Evolutionary conservation across 768 basidiomycete genomes (phyloP).

Genomic region (Kwoniella shandongensis): DNA sequence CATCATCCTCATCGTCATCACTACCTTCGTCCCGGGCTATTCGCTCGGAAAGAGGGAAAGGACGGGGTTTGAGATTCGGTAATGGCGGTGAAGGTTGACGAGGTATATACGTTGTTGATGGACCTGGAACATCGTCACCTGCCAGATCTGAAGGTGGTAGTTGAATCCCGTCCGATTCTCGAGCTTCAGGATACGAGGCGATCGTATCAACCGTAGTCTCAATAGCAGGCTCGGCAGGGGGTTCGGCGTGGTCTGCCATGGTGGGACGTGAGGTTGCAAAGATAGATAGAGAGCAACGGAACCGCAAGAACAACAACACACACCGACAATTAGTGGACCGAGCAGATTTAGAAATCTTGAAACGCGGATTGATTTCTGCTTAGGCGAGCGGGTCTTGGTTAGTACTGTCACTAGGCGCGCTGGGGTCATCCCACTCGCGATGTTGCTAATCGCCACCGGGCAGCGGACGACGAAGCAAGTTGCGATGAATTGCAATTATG

Average conservation of each 20-base stretch:
- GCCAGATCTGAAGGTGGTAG: slow-evolving; percentile 7
- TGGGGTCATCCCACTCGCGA: too few relatives aligned
- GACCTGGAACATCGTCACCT: slow-evolving; percentile 31
- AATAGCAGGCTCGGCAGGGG: slow-evolving; percentile 14
- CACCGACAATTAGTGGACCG: too few relatives aligned
- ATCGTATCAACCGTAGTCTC: slow-evolving; percentile 26
- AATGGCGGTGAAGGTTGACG: slow-evolving; percentile 37
- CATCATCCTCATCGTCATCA: slow-evolving; percentile 40
- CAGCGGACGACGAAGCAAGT: too few relatives aligned
- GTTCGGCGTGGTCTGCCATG: slow-evolving; percentile 14
- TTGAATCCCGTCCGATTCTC: slow-evolving; percentile 13
- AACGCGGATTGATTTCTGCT: too few relatives aligned
- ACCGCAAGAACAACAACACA: too few relatives aligned
- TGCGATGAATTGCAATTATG: too few relatives aligned
- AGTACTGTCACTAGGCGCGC: too few relatives aligned
- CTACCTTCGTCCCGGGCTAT: slow-evolving; percentile 14
- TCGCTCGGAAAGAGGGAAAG: slow-evolving; percentile 11
- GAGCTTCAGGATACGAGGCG: slow-evolving; percentile 26
- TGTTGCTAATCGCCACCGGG: too few relatives aligned
- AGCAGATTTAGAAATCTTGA: too few relatives aligned
- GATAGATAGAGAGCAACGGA: too few relatives aligned
- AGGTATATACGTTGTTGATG: slow-evolving; percentile 38
- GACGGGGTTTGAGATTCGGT: slow-evolving; percentile 16
- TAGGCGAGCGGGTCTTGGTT: too few relatives aligned
- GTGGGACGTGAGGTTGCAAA: neutral